Percentiles rank a stretch among this genome's conserved stretches.
phyloP scores from a whole-genome alignment of 805 yeast species.

The Tetrapisispora arboricola region DNA sequence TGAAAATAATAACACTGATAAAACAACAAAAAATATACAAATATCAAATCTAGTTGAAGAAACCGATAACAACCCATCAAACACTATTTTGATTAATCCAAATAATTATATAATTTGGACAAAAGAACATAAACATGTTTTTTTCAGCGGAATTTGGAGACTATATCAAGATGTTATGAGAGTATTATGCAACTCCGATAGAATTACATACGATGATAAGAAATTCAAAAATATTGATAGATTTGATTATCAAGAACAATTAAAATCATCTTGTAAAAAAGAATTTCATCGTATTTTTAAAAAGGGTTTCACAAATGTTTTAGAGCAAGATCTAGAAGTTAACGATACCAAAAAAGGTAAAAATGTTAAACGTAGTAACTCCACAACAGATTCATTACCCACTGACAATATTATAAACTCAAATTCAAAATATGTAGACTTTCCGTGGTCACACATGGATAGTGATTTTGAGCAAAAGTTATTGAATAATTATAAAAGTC shows the following conservation, averaged over 20 bases:
- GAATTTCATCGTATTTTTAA: slow-evolving; percentile 1
- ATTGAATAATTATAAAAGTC: slow-evolving; percentile 9
- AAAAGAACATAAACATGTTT: slow-evolving; percentile 73
- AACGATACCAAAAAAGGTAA: neutral
- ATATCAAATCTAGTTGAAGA: neutral
- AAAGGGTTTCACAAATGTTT: neutral
- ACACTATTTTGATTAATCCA: slow-evolving; percentile 16
- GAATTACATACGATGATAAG: neutral
- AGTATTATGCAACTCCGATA: slow-evolving; percentile 12
- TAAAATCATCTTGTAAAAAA: neutral
- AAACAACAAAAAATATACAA: neutral
- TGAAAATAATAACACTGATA: neutral
- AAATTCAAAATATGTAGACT: slow-evolving; percentile 18
- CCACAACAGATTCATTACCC: neutral
- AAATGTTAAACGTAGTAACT: neutral
- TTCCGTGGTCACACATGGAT: slow-evolving; percentile 26
- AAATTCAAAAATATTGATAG: neutral
- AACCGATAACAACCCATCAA: neutral
- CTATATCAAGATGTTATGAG: slow-evolving; percentile 29
- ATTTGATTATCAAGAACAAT: neutral
- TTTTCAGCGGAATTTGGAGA: slow-evolving; percentile 84
- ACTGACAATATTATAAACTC: slow-evolving; percentile 3
- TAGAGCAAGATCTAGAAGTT: neutral
- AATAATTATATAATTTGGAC: slow-evolving; percentile 81
- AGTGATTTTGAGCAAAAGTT: slow-evolving; percentile 12